Base-by-base conservation (phyloP, 2,329 filamentous ascomycete genomes). In the Diaporthe velutina region DNA sequence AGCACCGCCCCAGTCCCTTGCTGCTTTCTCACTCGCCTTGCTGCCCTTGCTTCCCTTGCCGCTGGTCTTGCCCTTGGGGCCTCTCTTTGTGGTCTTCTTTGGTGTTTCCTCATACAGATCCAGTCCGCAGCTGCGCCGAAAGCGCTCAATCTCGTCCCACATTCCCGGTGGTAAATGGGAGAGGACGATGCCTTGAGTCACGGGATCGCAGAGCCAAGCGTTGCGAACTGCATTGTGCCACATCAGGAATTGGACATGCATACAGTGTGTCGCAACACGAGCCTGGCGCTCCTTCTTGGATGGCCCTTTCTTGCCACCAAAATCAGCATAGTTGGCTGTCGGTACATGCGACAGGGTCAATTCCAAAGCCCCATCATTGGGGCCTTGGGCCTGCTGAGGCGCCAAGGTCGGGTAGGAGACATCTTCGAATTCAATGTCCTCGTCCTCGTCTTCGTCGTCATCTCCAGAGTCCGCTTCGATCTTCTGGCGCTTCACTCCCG, bases 221-320 rank as follows among this genome's bases (percentile, higher is more conserved):
- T 98, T 98, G 55, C 94, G 91, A 19, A 97, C 84, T 0, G 94
- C 90, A 80, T 98, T 98, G 82, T 98, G 96, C 88, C 93, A 98
- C 75, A 99, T 89, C 22, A 99, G 86, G 70, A 92, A 90, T 81
- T 97, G 92, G 2, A 98, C 95, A 83, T 99, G 97, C 78, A 98
- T 88, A 78, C 94, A 94, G 83, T 99, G 97, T 0, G 95, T 95
- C 4, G 92, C 89, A 45, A 92, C 90, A 35, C 97, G 90, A 73
- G 96, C 93, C 75, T 92, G 90, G 70, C 95, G 91, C 81, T 98
- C 95, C 38, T 93, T 91, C 83, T 98, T 98, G 3, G 94, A 93
- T 0, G 94, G 94, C 0, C 95, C 96, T 81, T 96, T 98, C 83
- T 95, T 98, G 25, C 86, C 86, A 30, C 91, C 90, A 58, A 90